Conservation (phyloP, 768 basidiomycete genomes). For the Steccherinum ochraceum region DNA sequence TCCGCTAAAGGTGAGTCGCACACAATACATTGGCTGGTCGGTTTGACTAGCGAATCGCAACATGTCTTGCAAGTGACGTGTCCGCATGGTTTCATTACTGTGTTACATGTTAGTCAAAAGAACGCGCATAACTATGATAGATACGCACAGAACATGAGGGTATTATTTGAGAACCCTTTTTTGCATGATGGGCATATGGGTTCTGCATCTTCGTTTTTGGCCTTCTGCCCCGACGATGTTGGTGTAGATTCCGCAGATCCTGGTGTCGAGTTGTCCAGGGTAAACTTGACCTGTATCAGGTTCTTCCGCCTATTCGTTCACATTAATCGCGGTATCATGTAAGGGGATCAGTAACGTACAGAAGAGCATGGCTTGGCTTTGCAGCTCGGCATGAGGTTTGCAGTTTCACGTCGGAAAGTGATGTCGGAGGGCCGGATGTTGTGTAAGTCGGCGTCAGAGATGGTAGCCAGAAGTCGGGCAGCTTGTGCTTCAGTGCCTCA, state of each 20-base stretch:
- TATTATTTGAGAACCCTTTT: constrained; percentile 74
- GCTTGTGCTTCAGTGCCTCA: constrained; percentile 77
- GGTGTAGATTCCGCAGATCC: constrained; percentile 30
- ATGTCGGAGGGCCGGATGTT: constrained; percentile 53
- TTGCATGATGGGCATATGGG: constrained; percentile 88
- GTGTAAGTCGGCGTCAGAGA: constrained; percentile 82
- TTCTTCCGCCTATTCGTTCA: constrained; percentile 67
- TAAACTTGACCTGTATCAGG: constrained; percentile 77
- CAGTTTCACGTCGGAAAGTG: constrained; percentile 74
- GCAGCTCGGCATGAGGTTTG: constrained; percentile 87
- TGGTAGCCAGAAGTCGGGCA: constrained; percentile 97
- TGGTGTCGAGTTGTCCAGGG: constrained; percentile 34
- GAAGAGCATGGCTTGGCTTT: constrained; percentile 67
- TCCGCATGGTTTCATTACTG: constrained; percentile 81
- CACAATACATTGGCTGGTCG: constrained; percentile 76
- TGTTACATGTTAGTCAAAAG: neutral
- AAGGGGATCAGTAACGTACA: constrained; percentile 40
- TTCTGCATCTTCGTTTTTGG: constrained; percentile 48
- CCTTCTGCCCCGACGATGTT: constrained; percentile 27
- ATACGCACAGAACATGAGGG: constrained; percentile 52
- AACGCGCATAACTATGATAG: neutral
- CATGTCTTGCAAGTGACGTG: constrained; percentile 93
- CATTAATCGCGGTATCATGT: no score
- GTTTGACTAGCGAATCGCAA: constrained; percentile 77
- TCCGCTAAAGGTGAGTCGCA: constrained; percentile 67